Conservation (phyloP, 2,329 filamentous ascomycete genomes). For the Emmonsiellopsis sp. region DNA sequence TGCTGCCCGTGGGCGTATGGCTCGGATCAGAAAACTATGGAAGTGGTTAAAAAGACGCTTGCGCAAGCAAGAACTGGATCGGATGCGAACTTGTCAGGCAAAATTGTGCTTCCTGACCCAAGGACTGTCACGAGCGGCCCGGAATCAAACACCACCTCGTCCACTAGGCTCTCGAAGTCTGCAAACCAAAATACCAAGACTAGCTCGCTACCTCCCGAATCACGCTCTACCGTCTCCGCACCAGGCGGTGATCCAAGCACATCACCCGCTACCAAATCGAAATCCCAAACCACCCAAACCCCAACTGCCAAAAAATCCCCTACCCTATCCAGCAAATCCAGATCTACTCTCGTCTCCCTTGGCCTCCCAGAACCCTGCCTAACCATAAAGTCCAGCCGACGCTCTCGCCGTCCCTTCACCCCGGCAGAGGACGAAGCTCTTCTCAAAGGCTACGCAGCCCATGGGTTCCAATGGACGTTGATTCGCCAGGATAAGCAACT, state of each 20-base stretch:
- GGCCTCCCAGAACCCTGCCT: slow-evolving; percentile 42
- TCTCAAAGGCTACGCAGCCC: slow-evolving; percentile 47
- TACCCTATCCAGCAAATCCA: slow-evolving; percentile 23
- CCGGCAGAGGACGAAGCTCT: slow-evolving; percentile 49
- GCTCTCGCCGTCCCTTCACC: slow-evolving; percentile 47
- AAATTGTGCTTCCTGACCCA: slow-evolving; percentile 15
- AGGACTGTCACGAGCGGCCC: slow-evolving; percentile 11
- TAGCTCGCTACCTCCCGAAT: slow-evolving; percentile 1
- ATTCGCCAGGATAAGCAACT: slow-evolving; percentile 48
- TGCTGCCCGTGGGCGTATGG: slow-evolving; percentile 43
- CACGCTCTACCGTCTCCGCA: slow-evolving; percentile 4
- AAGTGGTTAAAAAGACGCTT: slow-evolving; percentile 21
- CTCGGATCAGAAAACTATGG: slow-evolving; percentile 28
- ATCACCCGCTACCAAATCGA: not conserved
- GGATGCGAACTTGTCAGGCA: slow-evolving; percentile 3
- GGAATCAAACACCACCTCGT: slow-evolving; percentile 1
- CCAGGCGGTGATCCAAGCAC: not conserved
- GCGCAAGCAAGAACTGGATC: slow-evolving; percentile 6
- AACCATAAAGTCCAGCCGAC: slow-evolving; percentile 37
- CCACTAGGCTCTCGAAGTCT: not conserved
- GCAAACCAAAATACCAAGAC: not conserved
- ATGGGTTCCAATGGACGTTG: slow-evolving; percentile 51
- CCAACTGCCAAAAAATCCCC: slow-evolving; percentile 17
- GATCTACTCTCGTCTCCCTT: slow-evolving; percentile 27
- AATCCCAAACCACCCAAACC: slow-evolving; percentile 8